A percentile compares a stretch with the other conserved stretches of the same genome.
These are phyloP conservation scores for Rhizopogon sp. DNA, from an alignment of 768 basidiomycete genomes.

Conservation along the genomic window DNA sequence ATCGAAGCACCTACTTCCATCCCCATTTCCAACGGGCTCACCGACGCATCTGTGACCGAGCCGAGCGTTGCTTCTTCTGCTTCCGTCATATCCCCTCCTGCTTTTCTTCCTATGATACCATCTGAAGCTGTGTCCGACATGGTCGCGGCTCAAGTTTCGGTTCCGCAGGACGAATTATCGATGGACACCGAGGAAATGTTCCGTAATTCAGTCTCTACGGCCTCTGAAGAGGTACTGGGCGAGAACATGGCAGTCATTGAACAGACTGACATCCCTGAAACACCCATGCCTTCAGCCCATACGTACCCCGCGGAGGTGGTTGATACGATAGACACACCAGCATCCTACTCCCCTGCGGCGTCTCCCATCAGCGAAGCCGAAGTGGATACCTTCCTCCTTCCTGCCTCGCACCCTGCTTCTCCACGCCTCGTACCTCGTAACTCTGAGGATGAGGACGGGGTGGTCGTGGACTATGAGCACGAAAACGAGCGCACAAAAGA, in stretches of 20 bases:
- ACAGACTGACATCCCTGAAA: too few relatives aligned
- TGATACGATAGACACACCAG: background rate
- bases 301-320: background rate
- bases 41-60: background rate
- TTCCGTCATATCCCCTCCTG: too few relatives aligned
- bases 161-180: background rate
- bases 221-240: background rate
- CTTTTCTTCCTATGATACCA: background rate
- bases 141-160: background rate
- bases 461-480: slow-evolving; percentile 12
- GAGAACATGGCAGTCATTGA: background rate
- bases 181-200: background rate
- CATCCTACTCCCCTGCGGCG: background rate
- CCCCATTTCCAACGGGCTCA: background rate
- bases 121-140: background rate
- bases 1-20: background rate
- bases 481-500: background rate
- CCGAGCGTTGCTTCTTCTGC: background rate
- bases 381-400: slow-evolving; percentile 21
- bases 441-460: slow-evolving; percentile 7
- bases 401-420: slow-evolving; percentile 6
- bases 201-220: background rate
- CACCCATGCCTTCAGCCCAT: background rate
- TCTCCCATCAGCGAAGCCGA: background rate
- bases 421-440: slow-evolving; percentile 2